These are phyloP conservation scores for Nakazawaea sp. DNA, from an alignment of 805 yeast genomes.

Conservation along the genomic window DNA sequence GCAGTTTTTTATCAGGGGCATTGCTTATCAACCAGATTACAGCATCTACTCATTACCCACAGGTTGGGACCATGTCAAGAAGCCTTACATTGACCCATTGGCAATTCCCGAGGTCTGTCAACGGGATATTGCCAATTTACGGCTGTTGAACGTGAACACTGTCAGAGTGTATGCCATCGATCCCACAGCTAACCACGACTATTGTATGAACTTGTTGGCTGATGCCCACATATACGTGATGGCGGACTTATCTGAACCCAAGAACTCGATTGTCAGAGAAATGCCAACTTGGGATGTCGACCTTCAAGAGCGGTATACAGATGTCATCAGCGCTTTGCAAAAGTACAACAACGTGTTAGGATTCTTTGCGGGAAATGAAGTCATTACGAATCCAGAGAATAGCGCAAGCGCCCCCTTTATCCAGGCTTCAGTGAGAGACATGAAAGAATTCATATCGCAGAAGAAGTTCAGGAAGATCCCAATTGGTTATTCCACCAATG, in stretches of 20 bases:
- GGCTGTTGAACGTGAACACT: slow-evolving; percentile 27
- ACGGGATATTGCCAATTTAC: slow-evolving; percentile 28
- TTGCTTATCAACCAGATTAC: slow-evolving; percentile 30
- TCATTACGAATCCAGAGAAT: slow-evolving; percentile 28
- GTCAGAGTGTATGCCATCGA: slow-evolving; percentile 33
- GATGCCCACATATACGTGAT: slow-evolving; percentile 39
- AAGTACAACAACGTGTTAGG: slow-evolving; percentile 31
- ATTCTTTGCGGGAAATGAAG: slow-evolving; percentile 35
- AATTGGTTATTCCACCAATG: slow-evolving; percentile 41
- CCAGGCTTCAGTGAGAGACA: slow-evolving; percentile 40
- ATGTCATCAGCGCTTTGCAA: slow-evolving; percentile 33
- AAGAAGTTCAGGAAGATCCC: slow-evolving; percentile 31
- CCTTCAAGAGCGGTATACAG: slow-evolving; percentile 33
- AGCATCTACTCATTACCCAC: slow-evolving; percentile 18
- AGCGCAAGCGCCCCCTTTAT: slow-evolving; percentile 40
- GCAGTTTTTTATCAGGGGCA: slow-evolving; percentile 32
- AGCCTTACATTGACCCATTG: slow-evolving; percentile 28
- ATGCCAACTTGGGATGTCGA: slow-evolving; percentile 28
- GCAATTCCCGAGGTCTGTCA: slow-evolving; percentile 24
- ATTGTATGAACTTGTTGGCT: slow-evolving; percentile 28
- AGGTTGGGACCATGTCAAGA: slow-evolving; percentile 11
- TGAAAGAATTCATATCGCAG: slow-evolving; percentile 30
- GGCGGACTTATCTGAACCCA: slow-evolving; percentile 38
- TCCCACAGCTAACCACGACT: slow-evolving; percentile 31
- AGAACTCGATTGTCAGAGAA: slow-evolving; percentile 25